These are phyloP conservation scores for Bisporella sp. DNA, from an alignment of 2,329 filamentous ascomycete species.

Conservation along the genomic window DNA sequence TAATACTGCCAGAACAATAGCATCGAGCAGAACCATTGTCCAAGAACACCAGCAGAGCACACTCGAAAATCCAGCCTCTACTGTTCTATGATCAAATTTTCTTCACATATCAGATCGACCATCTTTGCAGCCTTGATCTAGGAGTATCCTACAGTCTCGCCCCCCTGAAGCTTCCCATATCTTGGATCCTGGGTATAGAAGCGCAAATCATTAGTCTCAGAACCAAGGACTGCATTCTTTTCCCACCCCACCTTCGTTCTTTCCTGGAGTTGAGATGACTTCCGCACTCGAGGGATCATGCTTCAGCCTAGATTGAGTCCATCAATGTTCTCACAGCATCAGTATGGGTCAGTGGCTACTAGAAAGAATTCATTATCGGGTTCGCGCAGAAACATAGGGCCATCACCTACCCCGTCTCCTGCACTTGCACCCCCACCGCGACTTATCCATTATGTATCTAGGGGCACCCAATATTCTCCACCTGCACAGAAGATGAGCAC, in stretches of 20 bases:
- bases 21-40: too few relatives aligned
- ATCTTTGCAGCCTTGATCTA: too few relatives aligned
- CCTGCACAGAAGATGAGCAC: background rate
- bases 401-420: background rate
- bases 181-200: too few relatives aligned
- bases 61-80: too few relatives aligned
- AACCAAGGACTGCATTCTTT: background rate
- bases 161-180: too few relatives aligned
- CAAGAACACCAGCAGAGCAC: too few relatives aligned
- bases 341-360: background rate
- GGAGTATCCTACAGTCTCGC: too few relatives aligned
- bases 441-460: background rate
- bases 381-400: background rate
- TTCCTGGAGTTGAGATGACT: background rate
- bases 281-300: background rate
- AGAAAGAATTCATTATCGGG: background rate
- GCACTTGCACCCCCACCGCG: background rate
- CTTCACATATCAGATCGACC: too few relatives aligned
- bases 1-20: too few relatives aligned
- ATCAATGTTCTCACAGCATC: background rate
- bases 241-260: background rate
- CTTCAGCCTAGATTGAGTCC: slow-evolving; percentile 1
- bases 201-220: too few relatives aligned
- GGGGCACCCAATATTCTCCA: slow-evolving; percentile 2
- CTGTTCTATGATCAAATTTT: too few relatives aligned